Base-by-base conservation (phyloP, 2,329 filamentous ascomycete genomes). In the Akanthomyces lecanii region DNA sequence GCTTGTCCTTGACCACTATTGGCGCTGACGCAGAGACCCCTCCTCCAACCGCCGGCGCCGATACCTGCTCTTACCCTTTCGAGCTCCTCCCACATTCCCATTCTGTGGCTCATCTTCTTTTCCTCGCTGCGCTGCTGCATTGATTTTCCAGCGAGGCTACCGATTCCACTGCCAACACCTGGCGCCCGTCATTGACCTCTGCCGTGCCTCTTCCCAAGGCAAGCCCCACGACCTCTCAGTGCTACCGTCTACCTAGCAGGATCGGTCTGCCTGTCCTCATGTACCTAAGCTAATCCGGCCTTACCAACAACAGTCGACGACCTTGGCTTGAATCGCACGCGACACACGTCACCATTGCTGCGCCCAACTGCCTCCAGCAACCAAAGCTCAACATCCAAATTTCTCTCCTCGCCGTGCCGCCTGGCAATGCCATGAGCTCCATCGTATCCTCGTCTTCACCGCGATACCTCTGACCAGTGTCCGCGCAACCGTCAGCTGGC, bases 1-100 rank as follows among this genome's bases (percentile, higher is more conserved):
- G 16, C 25, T 10, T 14, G 21, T 30, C 14, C 38, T 61, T 30
- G 25, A 42, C 56, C 56, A 28, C n/a, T 16, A 28, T 36, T 61
- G 58, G n/a, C 58, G 59, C 50, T 54, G 50, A 61, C 50, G 42
- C 50, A 61, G 25, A 61, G 40, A 55, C 51, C 59, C 58, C 59
- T 61, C 59, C 51, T 61, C 30, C 59, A 61, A 50, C 44, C 44
- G 55, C 42, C 44, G 30, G 33, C 54, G 54, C 38, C 54, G 54
- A 57, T 14, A 40, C 54, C 42, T 47, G 28, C 36, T 45, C 14
- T 57, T 47, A 36, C 42, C 42, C 16, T 57, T 57, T 57, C 40
- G 25, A 45, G 28, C 42, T 42, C 25, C 38, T 57, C 42, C 16
- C 42, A 47, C 54, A 30, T 57, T 30, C 25, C 18, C 25, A 55